Percentiles rank a stretch among this genome's conserved stretches.
Evolutionary conservation across 352 stramenopile genomes (phyloP).

Genomic region (Hyaloperonospora brassicae): DNA sequence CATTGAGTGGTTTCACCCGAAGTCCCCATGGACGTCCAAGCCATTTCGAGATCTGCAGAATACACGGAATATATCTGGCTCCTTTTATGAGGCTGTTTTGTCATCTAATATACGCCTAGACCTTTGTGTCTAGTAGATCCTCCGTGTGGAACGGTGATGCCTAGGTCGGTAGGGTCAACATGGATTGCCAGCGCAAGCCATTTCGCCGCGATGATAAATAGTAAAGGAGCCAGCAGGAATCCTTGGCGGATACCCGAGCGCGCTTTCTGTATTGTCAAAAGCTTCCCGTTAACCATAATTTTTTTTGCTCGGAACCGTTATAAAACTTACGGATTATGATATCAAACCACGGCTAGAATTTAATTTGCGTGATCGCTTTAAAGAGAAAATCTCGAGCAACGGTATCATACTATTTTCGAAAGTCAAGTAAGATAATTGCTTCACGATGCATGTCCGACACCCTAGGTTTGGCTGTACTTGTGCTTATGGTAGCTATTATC

Average conservation of each 20-base stretch:
- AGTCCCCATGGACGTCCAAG: too few species aligned
- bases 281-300: too few species aligned
- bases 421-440: slow-evolving; percentile 5
- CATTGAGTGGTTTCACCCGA: neutral
- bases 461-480: neutral
- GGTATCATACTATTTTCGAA: slow-evolving; percentile 7
- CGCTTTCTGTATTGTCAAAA: neutral
- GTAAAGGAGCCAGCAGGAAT: neutral
- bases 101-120: neutral
- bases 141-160: neutral
- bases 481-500: slow-evolving; percentile 2
- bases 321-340: neutral
- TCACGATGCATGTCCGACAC: neutral
- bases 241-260: neutral
- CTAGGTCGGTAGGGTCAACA: neutral
- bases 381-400: slow-evolving; percentile 4
- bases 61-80: too few species aligned
- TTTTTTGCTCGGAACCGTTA: too few species aligned
- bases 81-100: too few species aligned
- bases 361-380: neutral
- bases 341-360: neutral
- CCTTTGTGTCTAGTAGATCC: neutral
- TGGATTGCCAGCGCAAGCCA: neutral
- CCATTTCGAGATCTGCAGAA: too few species aligned
- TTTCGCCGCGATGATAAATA: neutral